phyloP scores from a whole-genome alignment of 2,329 filamentous ascomycete genomes.

The Scytalidium sp. region DNA sequence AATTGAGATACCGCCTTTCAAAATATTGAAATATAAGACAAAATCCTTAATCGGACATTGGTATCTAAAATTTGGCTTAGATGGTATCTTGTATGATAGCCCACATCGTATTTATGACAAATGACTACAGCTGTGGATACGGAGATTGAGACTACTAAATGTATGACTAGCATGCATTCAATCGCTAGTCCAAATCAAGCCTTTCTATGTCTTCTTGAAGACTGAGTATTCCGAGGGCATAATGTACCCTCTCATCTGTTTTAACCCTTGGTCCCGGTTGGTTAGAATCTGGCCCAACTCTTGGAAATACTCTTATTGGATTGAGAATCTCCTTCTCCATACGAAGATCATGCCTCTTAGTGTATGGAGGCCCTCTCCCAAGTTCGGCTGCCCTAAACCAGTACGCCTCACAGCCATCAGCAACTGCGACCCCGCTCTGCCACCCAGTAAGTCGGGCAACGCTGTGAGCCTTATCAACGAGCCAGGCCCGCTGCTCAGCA shows the following conservation, averaged over 20 bases:
- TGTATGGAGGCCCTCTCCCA: constrained; percentile 75
- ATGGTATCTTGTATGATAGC: neutral
- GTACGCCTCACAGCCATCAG: constrained; percentile 75
- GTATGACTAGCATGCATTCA: neutral
- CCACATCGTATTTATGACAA: neutral
- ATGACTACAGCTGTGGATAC: neutral
- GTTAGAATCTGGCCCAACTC: constrained; percentile 19
- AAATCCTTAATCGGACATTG: neutral
- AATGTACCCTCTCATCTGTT: constrained; percentile 59
- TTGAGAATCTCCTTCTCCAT: constrained; percentile 2
- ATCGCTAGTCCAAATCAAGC: constrained; percentile 47
- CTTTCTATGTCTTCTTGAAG: constrained; percentile 73
- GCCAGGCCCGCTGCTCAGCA: constrained; percentile 71
- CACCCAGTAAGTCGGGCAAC: constrained; percentile 81
- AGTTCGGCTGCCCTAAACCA: constrained; percentile 76
- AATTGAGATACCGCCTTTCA: constrained; percentile 42
- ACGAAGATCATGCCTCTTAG: neutral
- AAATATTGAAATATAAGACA: neutral
- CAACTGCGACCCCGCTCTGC: constrained; percentile 79
- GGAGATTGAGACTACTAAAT: neutral
- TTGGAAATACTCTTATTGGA: constrained; percentile 13
- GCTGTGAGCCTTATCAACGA: constrained; percentile 69
- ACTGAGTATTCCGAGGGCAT: constrained; percentile 74
- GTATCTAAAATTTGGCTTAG: neutral
- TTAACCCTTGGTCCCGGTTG: constrained; percentile 48